Conservation (phyloP, 1,284 basidiomycete genomes). For the Mycosarcoma mackinlayi region DNA sequence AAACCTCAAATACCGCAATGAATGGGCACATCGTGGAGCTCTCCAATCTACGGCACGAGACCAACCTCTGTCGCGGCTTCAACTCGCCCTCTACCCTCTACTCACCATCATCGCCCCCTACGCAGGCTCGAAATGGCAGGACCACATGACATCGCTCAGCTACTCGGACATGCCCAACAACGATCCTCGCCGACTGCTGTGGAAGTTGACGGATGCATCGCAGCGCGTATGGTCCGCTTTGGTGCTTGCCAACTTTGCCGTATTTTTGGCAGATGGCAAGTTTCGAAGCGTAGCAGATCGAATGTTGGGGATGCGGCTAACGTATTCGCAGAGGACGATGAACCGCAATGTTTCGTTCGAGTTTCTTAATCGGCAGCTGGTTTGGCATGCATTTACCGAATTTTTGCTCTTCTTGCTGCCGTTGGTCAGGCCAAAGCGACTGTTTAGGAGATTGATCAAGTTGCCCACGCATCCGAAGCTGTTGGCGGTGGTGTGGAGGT, state of each 20-base stretch:
- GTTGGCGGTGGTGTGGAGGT: slow-evolving; percentile 62
- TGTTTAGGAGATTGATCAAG: slow-evolving; percentile 73
- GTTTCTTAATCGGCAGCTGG: slow-evolving; percentile 98
- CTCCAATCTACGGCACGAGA: slow-evolving; percentile 54
- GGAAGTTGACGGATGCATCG: slow-evolving; percentile 77
- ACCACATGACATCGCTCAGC: slow-evolving; percentile 80
- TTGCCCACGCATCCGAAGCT: slow-evolving; percentile 59
- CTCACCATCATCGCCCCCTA: slow-evolving; percentile 84
- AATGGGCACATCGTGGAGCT: slow-evolving; percentile 59
- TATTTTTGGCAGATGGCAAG: slow-evolving; percentile 88
- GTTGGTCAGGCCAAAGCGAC: slow-evolving; percentile 77
- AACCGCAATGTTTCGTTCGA: slow-evolving; percentile 93
- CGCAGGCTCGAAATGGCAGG: slow-evolving; percentile 78
- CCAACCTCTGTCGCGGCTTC: slow-evolving; percentile 52
- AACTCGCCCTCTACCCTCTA: slow-evolving; percentile 74
- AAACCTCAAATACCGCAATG: slow-evolving; percentile 74
- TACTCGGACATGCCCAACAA: slow-evolving; percentile 78
- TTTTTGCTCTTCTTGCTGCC: slow-evolving; percentile 93
- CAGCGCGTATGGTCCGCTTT: slow-evolving; percentile 76
- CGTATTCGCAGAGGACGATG: slow-evolving; percentile 78
- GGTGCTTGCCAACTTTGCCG: slow-evolving; percentile 80
- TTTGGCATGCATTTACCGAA: slow-evolving; percentile 99
- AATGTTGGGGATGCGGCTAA: slow-evolving; percentile 80
- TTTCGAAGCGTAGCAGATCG: slow-evolving; percentile 88
- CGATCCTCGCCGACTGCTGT: slow-evolving; percentile 74